phyloP scores from a whole-genome alignment of 2,329 filamentous ascomycete species.

The Lecanicillium sp. region DNA sequence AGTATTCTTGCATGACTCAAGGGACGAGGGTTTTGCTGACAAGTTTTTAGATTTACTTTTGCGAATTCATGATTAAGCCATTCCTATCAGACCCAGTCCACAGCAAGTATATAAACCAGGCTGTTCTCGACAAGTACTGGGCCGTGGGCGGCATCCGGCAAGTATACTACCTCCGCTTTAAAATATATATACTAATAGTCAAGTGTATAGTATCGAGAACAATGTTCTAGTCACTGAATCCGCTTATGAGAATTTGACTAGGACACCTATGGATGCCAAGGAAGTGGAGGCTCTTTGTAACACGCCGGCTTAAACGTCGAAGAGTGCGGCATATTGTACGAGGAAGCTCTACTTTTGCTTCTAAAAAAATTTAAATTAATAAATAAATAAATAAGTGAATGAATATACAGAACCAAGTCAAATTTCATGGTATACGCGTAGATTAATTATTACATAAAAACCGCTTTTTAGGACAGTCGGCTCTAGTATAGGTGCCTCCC shows the following conservation, averaged over 20 bases:
- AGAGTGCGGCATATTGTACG: too few relatives aligned
- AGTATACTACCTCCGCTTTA: slow-evolving; percentile 16
- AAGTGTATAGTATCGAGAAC: slow-evolving; percentile 46
- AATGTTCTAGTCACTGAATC: slow-evolving; percentile 63
- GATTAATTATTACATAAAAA: too few relatives aligned
- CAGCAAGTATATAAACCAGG: slow-evolving; percentile 65
- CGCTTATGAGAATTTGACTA: slow-evolving; percentile 65
- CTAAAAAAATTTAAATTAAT: neutral
- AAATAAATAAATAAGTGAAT: neutral
- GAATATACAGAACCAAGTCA: too few relatives aligned
- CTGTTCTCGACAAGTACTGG: slow-evolving; percentile 72
- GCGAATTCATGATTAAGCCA: slow-evolving; percentile 75
- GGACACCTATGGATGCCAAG: slow-evolving; percentile 57
- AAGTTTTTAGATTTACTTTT: slow-evolving; percentile 71
- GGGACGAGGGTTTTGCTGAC: too few relatives aligned
- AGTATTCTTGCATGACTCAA: slow-evolving; percentile 26
- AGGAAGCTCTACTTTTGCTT: too few relatives aligned
- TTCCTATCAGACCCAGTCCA: slow-evolving; percentile 65
- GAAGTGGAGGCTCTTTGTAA: slow-evolving; percentile 40
- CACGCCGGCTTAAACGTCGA: too few relatives aligned
- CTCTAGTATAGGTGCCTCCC: too few relatives aligned
- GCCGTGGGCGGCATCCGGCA: slow-evolving; percentile 66
- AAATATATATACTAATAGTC: slow-evolving; percentile 11
- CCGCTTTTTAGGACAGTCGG: too few relatives aligned
- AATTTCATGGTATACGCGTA: too few relatives aligned